Conservation (phyloP, 2,329 filamentous ascomycete genomes). For the Aspergillus vadensis region DNA sequence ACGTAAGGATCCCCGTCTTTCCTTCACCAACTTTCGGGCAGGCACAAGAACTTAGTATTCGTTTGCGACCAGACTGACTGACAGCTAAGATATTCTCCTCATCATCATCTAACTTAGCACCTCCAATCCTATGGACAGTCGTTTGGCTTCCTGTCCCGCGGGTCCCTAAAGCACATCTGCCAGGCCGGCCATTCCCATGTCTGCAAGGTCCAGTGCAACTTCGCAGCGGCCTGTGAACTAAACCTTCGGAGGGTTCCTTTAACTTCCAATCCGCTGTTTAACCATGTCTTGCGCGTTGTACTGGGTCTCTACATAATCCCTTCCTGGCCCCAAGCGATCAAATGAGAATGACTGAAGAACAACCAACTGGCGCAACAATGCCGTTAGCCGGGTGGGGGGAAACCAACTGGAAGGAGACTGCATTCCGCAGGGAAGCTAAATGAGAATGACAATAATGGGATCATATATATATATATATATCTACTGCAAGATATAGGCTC, state of each 20-base stretch:
- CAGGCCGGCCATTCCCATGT: conserved; percentile 11
- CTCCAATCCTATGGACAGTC: neutral
- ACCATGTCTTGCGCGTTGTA: neutral
- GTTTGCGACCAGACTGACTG: neutral
- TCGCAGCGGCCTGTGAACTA: conserved; percentile 2
- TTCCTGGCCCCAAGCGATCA: neutral
- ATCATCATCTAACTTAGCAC: neutral
- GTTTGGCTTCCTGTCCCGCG: neutral
- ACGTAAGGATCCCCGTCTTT: conserved; percentile 22
- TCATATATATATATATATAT: neutral
- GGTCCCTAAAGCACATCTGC: conserved; percentile 1
- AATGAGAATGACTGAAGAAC: conserved; percentile 2
- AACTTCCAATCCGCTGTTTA: neutral
- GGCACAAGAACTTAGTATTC: conserved; percentile 5
- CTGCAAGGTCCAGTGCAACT: conserved; percentile 16
- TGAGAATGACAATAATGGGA: too few species aligned
- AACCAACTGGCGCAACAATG: conserved; percentile 21
- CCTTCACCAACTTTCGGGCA: conserved; percentile 14
- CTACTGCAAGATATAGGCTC: neutral
- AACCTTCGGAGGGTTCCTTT: neutral
- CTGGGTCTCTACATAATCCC: neutral
- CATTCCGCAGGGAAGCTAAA: conserved; percentile 7
- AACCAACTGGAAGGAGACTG: conserved; percentile 6
- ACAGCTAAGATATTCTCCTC: neutral
- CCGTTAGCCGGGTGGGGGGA: conserved; percentile 22